Evolutionary conservation across 2,329 filamentous ascomycete species (phyloP), one percentile per base, ranked within the genome.

Genomic region (Cordyceps cicadae): DNA sequence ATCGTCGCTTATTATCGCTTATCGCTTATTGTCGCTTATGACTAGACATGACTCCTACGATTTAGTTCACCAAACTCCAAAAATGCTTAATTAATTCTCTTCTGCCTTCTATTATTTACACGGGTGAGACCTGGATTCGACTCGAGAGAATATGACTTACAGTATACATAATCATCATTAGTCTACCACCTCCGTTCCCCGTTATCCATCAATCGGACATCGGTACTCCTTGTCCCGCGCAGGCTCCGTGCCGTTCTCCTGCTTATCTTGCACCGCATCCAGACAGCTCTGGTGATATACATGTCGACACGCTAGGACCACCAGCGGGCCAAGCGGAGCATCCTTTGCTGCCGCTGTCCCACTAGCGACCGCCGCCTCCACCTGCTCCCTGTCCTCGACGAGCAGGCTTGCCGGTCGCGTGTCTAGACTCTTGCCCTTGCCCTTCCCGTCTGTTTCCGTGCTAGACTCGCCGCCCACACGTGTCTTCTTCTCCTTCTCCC

Each of bases 301-400:
- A 71, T 90, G 87, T 60, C 87, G 79, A 70, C 87, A 90, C 24
- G 86, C 87, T 67, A 90, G 74, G 54, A 90, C 81, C 11, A 89
- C 84, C 57, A 90, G 70, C 49, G 85, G 80, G 9, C 85, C 87
- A 19, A 87, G 77, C n/a, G 81, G 75, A 53, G 80, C 81, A 63
- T 81, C 72, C 63, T 69, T 71, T 49, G 64, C 39, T 8, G 29
- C 6, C 29, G 29, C 6, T 8, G 29, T 29, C 29, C 29, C 29
- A 8, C 29, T 8, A 7, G 3, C 29, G 29, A 29, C 29, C 29
- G 29, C 29, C 29, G 29, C 29, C 49, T 9, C 49, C 7, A 17
- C 49, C 19, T 15, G 19, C 45, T 52, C 72, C 34, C 26, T 70
- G 70, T 34, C 56, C 37, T 59, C 69, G 58, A 69, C 70, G 64